Conservation (phyloP, 257 asterid species). For the Prunella vulgaris region DNA sequence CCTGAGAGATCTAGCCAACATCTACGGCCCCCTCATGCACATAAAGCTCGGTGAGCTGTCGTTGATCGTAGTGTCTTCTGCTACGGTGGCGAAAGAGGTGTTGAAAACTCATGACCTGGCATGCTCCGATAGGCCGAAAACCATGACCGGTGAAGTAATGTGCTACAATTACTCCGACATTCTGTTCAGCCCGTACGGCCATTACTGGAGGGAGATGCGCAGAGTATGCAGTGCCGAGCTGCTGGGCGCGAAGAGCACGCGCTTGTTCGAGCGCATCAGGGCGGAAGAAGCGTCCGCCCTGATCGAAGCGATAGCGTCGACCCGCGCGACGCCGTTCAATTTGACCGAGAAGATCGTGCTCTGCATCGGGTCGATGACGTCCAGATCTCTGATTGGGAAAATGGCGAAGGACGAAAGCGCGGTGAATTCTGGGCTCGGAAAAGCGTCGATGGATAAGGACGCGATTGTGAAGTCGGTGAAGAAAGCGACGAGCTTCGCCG, state of each 20-base stretch:
- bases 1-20: slow-evolving; percentile 13
- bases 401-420: not conserved
- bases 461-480: not conserved
- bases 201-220: slow-evolving; percentile 26
- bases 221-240: slow-evolving; percentile 11
- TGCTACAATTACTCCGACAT: slow-evolving; percentile 20
- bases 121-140: slow-evolving; percentile 26
- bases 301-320: not conserved
- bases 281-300: slow-evolving; percentile 10
- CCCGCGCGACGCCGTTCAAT: not conserved
- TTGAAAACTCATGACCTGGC: slow-evolving; percentile 25
- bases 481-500: not conserved
- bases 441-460: not conserved
- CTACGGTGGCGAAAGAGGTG: slow-evolving; percentile 17
- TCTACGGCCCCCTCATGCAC: slow-evolving; percentile 28
- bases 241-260: slow-evolving; percentile 13
- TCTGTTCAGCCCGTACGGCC: slow-evolving; percentile 18
- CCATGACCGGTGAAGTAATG: not conserved
- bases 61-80: slow-evolving; percentile 7
- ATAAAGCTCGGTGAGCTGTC: slow-evolving; percentile 20
- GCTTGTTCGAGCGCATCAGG: slow-evolving; percentile 17
- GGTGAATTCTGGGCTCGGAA: not conserved
- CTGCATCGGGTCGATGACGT: not conserved
- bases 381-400: slow-evolving; percentile 24
- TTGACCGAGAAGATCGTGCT: not conserved